Evolutionary conservation across 805 yeast genomes (phyloP), one percentile per base, ranked within the genome.

Genomic region (Wickerhamiella azymoides): DNA sequence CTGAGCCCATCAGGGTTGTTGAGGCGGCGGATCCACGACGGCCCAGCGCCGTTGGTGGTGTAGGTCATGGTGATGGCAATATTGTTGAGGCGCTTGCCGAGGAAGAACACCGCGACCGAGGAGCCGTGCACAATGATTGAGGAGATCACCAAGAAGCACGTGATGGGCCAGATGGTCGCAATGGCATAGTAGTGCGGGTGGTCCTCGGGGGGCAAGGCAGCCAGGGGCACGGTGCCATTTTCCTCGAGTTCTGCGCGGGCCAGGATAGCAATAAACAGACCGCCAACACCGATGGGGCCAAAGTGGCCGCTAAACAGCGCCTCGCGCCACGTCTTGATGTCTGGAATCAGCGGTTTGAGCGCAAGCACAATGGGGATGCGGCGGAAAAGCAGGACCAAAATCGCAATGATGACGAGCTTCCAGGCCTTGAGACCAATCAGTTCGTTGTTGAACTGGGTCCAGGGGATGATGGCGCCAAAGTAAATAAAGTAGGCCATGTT

Each of bases 241-340:
- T 72, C 67, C 57, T 84, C 93, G 45, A 82, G 64, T 50, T 79
- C 81, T 9, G 77, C 74, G 50, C 89, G 73, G 0, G 94, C 84
- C 50, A 85, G 67, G 42, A 86, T 78, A 5, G 84, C 79, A 36
- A 92, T 89, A 62, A 83, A 85, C 7, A 86, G 70, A 1, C 94
- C 94, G 48, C 96, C 95, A 18, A 86, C 96, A 40, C 96, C 96
- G 57, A 88, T 84, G 1, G 96, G 96, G 14, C 96, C 96, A 62
- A 88, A 86, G 64, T 86, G 95, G 17, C 96, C 96, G 61, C 93
- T 84, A 62, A 88, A 88, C 2, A 86, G 60, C 0, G 96, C 96
- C 61, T 86, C 96, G 61, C 94, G 76, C 94, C 96, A 86, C 10
- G 84, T 74, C 55, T 84, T 79, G 35, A 86, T 74, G 59, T 86